Evolutionary conservation across 768 basidiomycete species (phyloP), one percentile per base, ranked within the genome.

Genomic region (Trametes sanguinea): DNA sequence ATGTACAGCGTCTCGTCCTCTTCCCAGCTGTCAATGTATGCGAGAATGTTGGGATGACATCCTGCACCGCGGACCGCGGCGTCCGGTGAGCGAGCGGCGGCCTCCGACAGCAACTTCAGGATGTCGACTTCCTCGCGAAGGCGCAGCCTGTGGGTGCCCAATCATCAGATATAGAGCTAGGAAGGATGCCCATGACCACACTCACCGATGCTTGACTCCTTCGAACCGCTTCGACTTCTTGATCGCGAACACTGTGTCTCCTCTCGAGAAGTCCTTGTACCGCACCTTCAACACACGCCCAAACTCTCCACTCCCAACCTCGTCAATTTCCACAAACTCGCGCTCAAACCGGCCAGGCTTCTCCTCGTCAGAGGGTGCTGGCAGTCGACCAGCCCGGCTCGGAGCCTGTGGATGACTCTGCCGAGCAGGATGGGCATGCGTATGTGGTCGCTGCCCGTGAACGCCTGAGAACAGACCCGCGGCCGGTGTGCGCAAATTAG

Each of bases 11-110:
- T 82, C 53, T 92, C 88, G 54, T 88, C 85, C 72, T 97, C 89
- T 75, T 99, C 97, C 97, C 97, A 98, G 65, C 93, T 95, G 76
- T 97, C 94, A 62, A 94, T 80, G 69, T 95, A 96, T 16, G 83
- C 83, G 37, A 99, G 81, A 14, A 98, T 87, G 74, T 97, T 94
- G 0, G 90, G 84, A 75, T 94, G 90, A 27, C 79, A 53, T 6
- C 64, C 51, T 71, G 55, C 73, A 73, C 30, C 54, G 13, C 52
- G 57, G 7, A 58, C 55, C 51, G 61, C 14, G 68, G 74, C 33
- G 74, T 78, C 67, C 73, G 73, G 37, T 3, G 47, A 51, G 4
- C 42, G 57, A 14, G 53, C 48, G 1, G 54, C 77, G 60, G 76
- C 74, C n/a, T 72, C 73, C 57, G 74, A 76, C 6, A 98, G 85